Conservation (phyloP, 2,329 filamentous ascomycete species). For the Gliomastix tumulicola region DNA sequence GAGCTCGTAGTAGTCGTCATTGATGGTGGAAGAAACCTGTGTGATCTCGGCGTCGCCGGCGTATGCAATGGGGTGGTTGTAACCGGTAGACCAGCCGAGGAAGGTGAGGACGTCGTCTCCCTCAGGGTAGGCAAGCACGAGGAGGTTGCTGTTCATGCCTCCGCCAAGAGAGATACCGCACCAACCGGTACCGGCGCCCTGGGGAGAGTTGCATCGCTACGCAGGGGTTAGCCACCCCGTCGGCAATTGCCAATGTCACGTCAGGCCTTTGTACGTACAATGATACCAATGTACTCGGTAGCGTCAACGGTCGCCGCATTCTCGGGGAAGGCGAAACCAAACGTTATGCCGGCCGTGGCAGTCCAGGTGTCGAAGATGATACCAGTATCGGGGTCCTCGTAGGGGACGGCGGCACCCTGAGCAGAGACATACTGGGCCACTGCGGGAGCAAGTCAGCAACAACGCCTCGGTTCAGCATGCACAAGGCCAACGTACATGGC, state of each 20-base stretch:
- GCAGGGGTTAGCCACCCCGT: no score
- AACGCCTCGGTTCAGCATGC: no score
- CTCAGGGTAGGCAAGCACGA: constrained; percentile 52
- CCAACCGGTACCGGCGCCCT: constrained; percentile 43
- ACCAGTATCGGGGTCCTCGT: constrained; percentile 38
- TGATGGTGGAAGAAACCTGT: constrained; percentile 51
- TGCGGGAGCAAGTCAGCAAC: neutral
- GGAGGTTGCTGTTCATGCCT: constrained; percentile 49
- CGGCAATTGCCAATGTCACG: no score
- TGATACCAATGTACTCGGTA: constrained; percentile 52
- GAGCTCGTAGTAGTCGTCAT: constrained; percentile 50
- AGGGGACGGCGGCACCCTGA: constrained; percentile 10
- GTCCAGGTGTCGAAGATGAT: constrained; percentile 46
- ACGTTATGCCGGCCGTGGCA: constrained; percentile 38
- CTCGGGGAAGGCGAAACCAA: constrained; percentile 46
- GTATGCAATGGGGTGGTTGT: constrained; percentile 51
- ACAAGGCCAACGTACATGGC: constrained; percentile 2
- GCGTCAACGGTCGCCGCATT: constrained; percentile 37
- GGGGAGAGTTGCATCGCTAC: constrained; percentile 39
- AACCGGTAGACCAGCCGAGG: constrained; percentile 51
- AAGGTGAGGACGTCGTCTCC: constrained; percentile 46
- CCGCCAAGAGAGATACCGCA: constrained; percentile 50
- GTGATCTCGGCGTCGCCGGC: constrained; percentile 55
- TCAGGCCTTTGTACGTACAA: constrained; percentile 38
- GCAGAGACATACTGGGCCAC: neutral